Conservation (phyloP, 768 basidiomycete genomes). For the Termitomyces titanicus region DNA sequence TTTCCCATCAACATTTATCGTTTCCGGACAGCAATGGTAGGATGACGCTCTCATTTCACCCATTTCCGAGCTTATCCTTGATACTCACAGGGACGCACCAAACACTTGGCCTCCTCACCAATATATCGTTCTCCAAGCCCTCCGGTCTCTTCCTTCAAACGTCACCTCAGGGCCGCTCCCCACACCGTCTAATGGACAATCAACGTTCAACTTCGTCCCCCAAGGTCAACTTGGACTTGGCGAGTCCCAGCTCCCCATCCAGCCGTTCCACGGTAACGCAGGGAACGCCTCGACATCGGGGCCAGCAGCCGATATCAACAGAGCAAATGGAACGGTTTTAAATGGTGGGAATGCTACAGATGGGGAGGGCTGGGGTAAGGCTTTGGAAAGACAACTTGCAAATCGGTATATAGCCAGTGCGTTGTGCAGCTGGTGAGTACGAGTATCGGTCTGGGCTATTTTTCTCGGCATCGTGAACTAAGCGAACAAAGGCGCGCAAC, state of each 20-base stretch:
- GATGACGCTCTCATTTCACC: not conserved
- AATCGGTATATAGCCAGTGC: slow-evolving; percentile 83
- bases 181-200: slow-evolving; percentile 42
- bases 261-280: slow-evolving; percentile 39
- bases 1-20: slow-evolving; percentile 73
- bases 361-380: slow-evolving; percentile 63
- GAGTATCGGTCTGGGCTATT: slow-evolving; percentile 16
- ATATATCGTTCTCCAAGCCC: slow-evolving; percentile 75
- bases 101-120: slow-evolving; percentile 88
- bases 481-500: slow-evolving; percentile 66
- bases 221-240: slow-evolving; percentile 74
- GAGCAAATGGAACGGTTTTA: slow-evolving; percentile 45
- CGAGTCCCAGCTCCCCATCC: slow-evolving; percentile 70
- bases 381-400: slow-evolving; percentile 68
- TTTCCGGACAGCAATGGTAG: slow-evolving; percentile 81
- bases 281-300: slow-evolving; percentile 50
- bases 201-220: slow-evolving; percentile 69
- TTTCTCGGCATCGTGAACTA: not conserved
- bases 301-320: slow-evolving; percentile 58
- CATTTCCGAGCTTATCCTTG: not conserved
- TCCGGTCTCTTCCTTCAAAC: slow-evolving; percentile 71
- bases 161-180: slow-evolving; percentile 58
- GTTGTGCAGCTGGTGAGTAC: slow-evolving; percentile 85
- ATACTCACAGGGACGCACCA: slow-evolving; percentile 65
- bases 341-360: slow-evolving; percentile 62